Conservation (phyloP, 1,139 yeast genomes). For the Protomyces macrosporus region DNA sequence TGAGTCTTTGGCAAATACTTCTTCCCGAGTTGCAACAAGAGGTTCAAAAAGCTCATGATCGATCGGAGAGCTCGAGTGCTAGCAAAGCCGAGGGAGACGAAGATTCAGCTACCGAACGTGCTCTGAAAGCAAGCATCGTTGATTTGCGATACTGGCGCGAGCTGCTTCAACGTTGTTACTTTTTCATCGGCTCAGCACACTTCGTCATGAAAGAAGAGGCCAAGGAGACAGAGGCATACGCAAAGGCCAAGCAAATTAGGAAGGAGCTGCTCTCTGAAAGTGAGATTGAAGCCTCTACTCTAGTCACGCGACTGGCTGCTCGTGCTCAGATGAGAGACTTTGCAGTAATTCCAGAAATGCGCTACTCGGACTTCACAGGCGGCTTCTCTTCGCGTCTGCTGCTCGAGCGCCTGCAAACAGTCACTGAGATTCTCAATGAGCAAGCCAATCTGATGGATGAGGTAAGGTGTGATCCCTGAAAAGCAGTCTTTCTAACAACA, state of each 20-base stretch:
- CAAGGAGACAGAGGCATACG: conserved; percentile 46
- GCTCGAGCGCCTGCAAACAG: conserved; percentile 30
- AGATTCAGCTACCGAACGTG: conserved; percentile 12
- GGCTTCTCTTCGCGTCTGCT: conserved; percentile 35
- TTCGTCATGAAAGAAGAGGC: conserved; percentile 50
- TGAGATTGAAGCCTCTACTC: conserved; percentile 34
- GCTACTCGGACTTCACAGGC: conserved; percentile 33
- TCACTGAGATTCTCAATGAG: conserved; percentile 45
- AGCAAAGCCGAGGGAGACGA: conserved; percentile 27
- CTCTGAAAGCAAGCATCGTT: not conserved
- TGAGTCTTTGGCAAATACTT: conserved; percentile 44
- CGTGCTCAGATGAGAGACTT: conserved; percentile 32
- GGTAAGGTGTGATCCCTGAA: not conserved
- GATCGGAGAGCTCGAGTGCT: conserved; percentile 31
- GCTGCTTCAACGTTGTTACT: conserved; percentile 65
- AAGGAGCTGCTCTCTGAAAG: conserved; percentile 36
- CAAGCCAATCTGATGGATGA: conserved; percentile 56
- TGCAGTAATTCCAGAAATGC: conserved; percentile 33
- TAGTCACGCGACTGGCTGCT: conserved; percentile 32
- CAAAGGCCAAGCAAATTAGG: conserved; percentile 59
- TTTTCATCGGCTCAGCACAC: conserved; percentile 74
- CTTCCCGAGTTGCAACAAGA: conserved; percentile 38
- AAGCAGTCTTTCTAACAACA: not conserved
- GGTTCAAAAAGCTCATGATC: conserved; percentile 29
- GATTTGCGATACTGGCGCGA: conserved; percentile 47